phyloP scores from a whole-genome alignment of 768 basidiomycete species.

The Myochromella boudieri region DNA sequence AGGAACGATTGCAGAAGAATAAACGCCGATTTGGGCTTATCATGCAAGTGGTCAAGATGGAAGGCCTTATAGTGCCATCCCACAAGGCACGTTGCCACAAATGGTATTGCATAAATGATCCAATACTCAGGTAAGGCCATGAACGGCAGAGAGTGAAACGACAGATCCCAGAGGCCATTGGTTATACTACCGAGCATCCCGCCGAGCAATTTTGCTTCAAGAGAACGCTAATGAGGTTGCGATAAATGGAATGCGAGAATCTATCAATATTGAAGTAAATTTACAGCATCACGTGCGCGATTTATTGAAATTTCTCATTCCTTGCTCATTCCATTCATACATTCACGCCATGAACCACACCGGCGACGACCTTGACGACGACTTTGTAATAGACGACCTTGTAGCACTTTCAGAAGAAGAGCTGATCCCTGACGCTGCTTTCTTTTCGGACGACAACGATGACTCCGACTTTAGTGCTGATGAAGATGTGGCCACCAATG shows the following conservation, averaged over 20 bases:
- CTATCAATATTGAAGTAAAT: too few species aligned
- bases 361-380: conserved; percentile 84
- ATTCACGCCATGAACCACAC: conserved; percentile 32
- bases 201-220: too few species aligned
- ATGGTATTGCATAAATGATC: conserved; percentile 14
- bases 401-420: conserved; percentile 68
- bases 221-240: too few species aligned
- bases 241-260: too few species aligned
- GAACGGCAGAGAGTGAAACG: conserved; percentile 1
- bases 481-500: conserved; percentile 6
- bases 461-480: conserved; percentile 32
- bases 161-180: not conserved
- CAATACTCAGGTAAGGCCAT: conserved; percentile 13
- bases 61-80: conserved; percentile 24
- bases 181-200: conserved; percentile 10
- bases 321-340: conserved; percentile 7
- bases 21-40: conserved; percentile 2
- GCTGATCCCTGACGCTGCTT: conserved; percentile 31
- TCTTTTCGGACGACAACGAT: conserved; percentile 33
- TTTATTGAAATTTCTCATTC: conserved; percentile 3
- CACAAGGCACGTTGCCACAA: conserved; percentile 29
- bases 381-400: conserved; percentile 70
- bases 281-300: conserved; percentile 17
- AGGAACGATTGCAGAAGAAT: not conserved
- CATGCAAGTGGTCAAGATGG: conserved; percentile 7